Percentiles rank a stretch among this genome's conserved stretches.
phyloP scores from a whole-genome alignment of 495 filamentous ascomycete species.

The Tetracladium marchalianum region DNA sequence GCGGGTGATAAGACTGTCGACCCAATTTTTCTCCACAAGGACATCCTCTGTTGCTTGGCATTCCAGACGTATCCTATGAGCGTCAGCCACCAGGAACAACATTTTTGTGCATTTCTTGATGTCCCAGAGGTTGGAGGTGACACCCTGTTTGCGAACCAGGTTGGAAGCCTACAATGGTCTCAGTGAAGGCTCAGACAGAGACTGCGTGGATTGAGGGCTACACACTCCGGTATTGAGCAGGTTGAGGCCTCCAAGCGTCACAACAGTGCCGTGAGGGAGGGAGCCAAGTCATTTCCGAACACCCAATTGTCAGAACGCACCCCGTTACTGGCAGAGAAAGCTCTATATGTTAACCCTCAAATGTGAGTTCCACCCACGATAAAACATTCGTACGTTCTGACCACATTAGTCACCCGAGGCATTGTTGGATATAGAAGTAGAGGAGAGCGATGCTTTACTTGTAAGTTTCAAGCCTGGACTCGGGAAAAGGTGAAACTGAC shows the following conservation, averaged over 20 bases:
- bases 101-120: constrained; percentile 71
- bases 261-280: constrained; percentile 54
- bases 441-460: constrained; percentile 55
- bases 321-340: constrained; percentile 79
- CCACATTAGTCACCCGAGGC: constrained; percentile 38
- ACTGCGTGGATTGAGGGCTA: constrained; percentile 66
- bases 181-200: constrained; percentile 55
- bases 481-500: constrained; percentile 59
- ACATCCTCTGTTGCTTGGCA: constrained; percentile 72
- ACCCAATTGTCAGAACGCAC: constrained; percentile 74
- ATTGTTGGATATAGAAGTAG: constrained; percentile 60
- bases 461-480: constrained; percentile 44
- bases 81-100: constrained; percentile 77
- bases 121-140: constrained; percentile 69
- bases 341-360: constrained; percentile 78
- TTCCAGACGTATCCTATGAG: constrained; percentile 76
- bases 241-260: constrained; percentile 43
- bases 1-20: constrained; percentile 49
- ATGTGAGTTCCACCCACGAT: constrained; percentile 45
- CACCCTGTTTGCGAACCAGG: constrained; percentile 64
- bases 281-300: constrained; percentile 61
- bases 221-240: constrained; percentile 68
- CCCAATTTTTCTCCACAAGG: constrained; percentile 49
- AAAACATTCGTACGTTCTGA: constrained; percentile 16
- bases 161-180: constrained; percentile 71